A percentile compares a stretch with the other conserved stretches of the same genome.
Evolutionary conservation across 176 grass and related monocot genomes (phyloP).

Genomic region (Secale cereale): DNA sequence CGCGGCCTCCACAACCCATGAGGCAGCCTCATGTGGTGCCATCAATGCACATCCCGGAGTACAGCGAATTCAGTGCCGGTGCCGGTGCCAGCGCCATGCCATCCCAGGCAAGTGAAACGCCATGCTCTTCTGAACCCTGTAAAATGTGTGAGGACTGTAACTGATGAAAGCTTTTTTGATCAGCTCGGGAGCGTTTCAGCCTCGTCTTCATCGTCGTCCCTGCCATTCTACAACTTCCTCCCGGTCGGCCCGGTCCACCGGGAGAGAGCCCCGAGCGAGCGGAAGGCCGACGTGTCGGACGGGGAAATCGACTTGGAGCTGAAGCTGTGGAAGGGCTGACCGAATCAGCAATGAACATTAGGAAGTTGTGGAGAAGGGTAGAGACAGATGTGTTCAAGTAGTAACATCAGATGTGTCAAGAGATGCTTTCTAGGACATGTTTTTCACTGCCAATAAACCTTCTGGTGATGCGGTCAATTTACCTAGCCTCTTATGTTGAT

Average conservation of each 20-base stretch:
- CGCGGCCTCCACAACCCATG: constrained; percentile 33
- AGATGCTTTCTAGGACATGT: background rate
- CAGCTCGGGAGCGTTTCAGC: constrained; percentile 9
- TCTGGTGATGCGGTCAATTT: background rate
- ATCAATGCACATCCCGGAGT: constrained; percentile 15
- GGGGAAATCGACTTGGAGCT: constrained; percentile 60
- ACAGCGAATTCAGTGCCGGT: constrained; percentile 33
- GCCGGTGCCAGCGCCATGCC: constrained; percentile 10
- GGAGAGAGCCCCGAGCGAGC: constrained; percentile 36
- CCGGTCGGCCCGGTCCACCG: constrained; percentile 34
- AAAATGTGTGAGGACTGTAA: constrained; percentile 7
- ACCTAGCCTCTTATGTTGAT: background rate
- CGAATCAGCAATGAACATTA: background rate
- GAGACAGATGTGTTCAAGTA: constrained; percentile 3
- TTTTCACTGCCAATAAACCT: constrained; percentile 35
- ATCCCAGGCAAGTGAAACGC: constrained; percentile 40
- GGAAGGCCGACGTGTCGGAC: constrained; percentile 28
- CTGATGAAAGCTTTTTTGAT: background rate
- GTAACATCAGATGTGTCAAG: constrained; percentile 18
- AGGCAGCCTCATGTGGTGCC: constrained; percentile 37
- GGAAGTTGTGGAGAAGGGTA: background rate
- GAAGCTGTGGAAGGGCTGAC: constrained; percentile 47
- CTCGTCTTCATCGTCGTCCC: constrained; percentile 21
- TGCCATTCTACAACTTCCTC: constrained; percentile 59
- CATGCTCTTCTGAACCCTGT: constrained; percentile 19